A percentile compares a stretch with the other conserved stretches of the same genome.
These are phyloP conservation scores for Onygenales sp. DNA, from an alignment of 2,329 filamentous ascomycete genomes.

Conservation along the genomic window DNA sequence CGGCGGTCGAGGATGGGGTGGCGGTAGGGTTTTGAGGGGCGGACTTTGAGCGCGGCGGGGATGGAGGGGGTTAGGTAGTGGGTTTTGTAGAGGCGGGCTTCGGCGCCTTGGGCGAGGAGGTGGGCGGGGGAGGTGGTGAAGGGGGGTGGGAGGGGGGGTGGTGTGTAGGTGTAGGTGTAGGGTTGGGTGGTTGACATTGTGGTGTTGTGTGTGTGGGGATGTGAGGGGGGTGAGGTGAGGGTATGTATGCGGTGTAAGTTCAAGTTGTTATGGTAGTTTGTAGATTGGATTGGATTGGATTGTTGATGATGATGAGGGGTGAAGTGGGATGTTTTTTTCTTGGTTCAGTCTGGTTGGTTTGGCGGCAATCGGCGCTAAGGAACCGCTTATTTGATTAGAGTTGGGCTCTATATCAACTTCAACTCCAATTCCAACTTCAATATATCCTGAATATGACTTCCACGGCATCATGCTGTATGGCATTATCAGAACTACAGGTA, in stretches of 20 bases:
- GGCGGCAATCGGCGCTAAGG: too few species aligned
- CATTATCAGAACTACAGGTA: too few species aligned
- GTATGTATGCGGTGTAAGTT: not conserved
- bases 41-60: slow-evolving; percentile 78
- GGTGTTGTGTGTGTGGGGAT: not conserved
- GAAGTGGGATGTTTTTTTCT: too few species aligned
- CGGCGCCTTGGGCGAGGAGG: slow-evolving; percentile 87
- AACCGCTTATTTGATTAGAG: too few species aligned
- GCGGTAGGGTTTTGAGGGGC: slow-evolving; percentile 82
- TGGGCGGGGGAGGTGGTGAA: slow-evolving; percentile 52
- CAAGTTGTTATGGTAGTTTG: not conserved
- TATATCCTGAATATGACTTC: too few species aligned
- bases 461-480: too few species aligned
- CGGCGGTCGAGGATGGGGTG: slow-evolving; percentile 82
- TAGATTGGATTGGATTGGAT: not conserved
- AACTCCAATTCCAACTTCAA: too few species aligned
- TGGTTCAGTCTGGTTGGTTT: too few species aligned
- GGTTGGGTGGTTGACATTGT: not conserved
- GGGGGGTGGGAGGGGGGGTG: slow-evolving; percentile 48
- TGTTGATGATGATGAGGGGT: too few species aligned
- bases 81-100: slow-evolving; percentile 86
- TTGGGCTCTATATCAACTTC: too few species aligned
- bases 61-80: slow-evolving; percentile 60
- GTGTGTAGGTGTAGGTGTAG: slow-evolving; percentile 1
- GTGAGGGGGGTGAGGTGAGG: not conserved